Base-by-base conservation (phyloP, 2,329 filamentous ascomycete species). In the Cladophialophora immunda region DNA sequence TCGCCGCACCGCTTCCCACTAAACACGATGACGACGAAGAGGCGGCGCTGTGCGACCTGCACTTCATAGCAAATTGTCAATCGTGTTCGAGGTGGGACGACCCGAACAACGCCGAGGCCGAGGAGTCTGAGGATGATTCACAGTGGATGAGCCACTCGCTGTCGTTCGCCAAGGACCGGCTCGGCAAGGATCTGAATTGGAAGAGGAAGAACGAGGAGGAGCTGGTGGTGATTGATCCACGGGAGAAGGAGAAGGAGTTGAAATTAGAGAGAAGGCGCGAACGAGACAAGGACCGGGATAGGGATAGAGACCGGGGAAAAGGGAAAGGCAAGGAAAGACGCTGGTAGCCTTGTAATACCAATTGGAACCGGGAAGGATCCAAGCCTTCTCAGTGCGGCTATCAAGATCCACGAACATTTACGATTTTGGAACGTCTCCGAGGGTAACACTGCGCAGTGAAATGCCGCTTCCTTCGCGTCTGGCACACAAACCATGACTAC, bases 21-120 rank as follows among this genome's bases (percentile, higher is more conserved):
- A 50, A 50, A 50, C 45, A 25, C 45, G 45, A 13, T 7, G 74
- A 78, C 7, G 84, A 85, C 19, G 89, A 91, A 45, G 92, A 96
- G 76, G 89, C 88, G 2, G 85, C 85, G 58, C 84, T 96, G 3
- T 99, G 95, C 76, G 95, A 98, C 77, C 81, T 99, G 38, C 95
- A 99, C 77, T 99, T 98, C 78, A 96, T 99, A 70, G 92, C 91
- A 57, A 92, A 96, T 74, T 99, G 95, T 78, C 93, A 97, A 76
- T 97, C 93, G 53, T 98, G 95, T 78, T 89, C 87, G 66, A 87
- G 90, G 0, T 97, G 94, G 93, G 91, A 96, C 74, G 85, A 89
- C 72, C 73, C 72, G 17, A 79, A 81, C 11, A 87, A 84, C 3
- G 82, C 83, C 13, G 82, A 85, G 25, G 82, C 82, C 2, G 87